Evolutionary conservation across 257 asterid species (phyloP), one percentile per base, ranked within the genome.

Genomic region (Marsdenia floribunda): DNA sequence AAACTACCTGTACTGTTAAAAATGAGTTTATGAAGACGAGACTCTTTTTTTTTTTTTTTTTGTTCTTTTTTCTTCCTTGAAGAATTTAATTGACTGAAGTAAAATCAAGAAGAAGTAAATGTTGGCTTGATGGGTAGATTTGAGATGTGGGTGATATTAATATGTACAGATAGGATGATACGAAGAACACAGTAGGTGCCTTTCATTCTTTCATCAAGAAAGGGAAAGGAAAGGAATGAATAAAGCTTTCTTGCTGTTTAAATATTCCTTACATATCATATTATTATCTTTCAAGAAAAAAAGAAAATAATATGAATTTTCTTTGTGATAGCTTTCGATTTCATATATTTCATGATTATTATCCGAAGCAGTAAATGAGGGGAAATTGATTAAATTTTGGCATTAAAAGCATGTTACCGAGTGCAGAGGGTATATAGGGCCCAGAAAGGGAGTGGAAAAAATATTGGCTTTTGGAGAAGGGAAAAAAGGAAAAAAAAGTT

Each of bases 401-500:
- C 6, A 35, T 35, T 35, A 35, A 64, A 35, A 15, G 47, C 19
- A 24, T 18, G 26, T 64, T 24, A 15, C 49, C 3, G 26, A 16
- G 24, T 35, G 33, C 7, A 35, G 52, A 35, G 29, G 52, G 29
- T n/a, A 55, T 21, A 55, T 29, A 21, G 60, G 63, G 21, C 65
- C 69, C 44, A 44, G 18, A 44, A 57, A n/a, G 52, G 15, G 7
- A 72, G 40, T 71, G 18, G 29, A 71, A 52, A 71, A 71, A 53
- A 3, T 46, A 10, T 38, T 35, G 33, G 71, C 71, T 66, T 66
- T 66, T n/a, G 16, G 52, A 22, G 24, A 24, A 65, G 13, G 10
- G 12, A 44, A 44, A 44, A 44, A 44, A 7, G 12, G 49, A 11
- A 0, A 7, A 44, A 42, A 55, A 66, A 66, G 19, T 52, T 72